Conservation (phyloP, 2,329 filamentous ascomycete species). For the Echinosphaeria canescens region DNA sequence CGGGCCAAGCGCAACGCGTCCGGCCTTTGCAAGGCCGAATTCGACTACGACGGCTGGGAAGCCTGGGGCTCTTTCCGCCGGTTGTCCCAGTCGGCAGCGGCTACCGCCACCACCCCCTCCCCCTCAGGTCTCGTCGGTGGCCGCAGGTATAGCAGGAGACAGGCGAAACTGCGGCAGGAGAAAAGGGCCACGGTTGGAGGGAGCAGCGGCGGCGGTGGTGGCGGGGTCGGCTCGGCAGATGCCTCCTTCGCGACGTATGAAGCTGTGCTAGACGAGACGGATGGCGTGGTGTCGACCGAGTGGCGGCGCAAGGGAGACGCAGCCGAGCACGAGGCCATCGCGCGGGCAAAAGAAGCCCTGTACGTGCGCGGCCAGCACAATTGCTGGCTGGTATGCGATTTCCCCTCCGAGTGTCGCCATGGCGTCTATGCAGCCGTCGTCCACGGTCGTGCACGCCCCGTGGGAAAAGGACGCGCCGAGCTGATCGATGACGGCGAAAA, state of each 20-base stretch:
- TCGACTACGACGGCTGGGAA: conserved; percentile 13
- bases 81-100: too few species aligned
- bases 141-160: too few species aligned
- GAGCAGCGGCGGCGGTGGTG: too few species aligned
- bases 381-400: conserved; percentile 10
- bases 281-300: conserved; percentile 1
- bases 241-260: conserved; percentile 1
- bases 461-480: too few species aligned
- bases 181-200: too few species aligned
- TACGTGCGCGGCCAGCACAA: conserved; percentile 5
- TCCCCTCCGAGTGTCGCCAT: conserved; percentile 8
- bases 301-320: too few species aligned
- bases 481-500: too few species aligned
- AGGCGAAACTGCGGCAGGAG: too few species aligned
- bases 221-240: too few species aligned
- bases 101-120: too few species aligned
- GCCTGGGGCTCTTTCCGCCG: conserved; percentile 10
- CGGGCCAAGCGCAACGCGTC: conserved; percentile 1
- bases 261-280: not conserved
- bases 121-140: too few species aligned
- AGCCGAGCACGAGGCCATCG: conserved; percentile 1
- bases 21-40: conserved; percentile 8
- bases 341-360: conserved; percentile 4
- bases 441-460: too few species aligned
- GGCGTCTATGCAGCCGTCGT: conserved; percentile 4